Conservation (phyloP, 805 yeast species). For the Komagataella pseudopastoris region DNA sequence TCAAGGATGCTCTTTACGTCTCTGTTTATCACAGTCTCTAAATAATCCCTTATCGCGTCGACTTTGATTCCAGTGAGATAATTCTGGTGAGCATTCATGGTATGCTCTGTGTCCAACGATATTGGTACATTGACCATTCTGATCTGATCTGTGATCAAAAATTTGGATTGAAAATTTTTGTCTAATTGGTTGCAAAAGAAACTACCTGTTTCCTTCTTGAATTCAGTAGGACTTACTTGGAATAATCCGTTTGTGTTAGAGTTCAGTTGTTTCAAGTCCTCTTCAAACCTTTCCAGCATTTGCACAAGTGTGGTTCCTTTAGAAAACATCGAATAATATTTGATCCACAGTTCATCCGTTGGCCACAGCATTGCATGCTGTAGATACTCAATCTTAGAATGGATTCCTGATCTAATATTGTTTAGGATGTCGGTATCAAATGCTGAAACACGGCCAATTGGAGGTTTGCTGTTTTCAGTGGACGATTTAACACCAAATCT, state of each 20-base stretch:
- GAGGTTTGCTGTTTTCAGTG: slow-evolving; percentile 3
- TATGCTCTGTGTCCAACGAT: slow-evolving; percentile 16
- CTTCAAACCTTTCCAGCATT: slow-evolving; percentile 34
- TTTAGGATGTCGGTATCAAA: slow-evolving; percentile 27
- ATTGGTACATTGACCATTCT: slow-evolving; percentile 23
- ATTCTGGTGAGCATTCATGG: neutral
- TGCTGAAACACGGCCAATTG: slow-evolving; percentile 41
- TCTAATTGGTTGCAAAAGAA: slow-evolving; percentile 13
- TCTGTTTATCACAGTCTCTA: slow-evolving; percentile 39
- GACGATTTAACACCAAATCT: slow-evolving; percentile 32
- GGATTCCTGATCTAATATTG: slow-evolving; percentile 32
- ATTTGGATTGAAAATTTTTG: slow-evolving; percentile 5
- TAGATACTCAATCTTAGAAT: slow-evolving; percentile 36
- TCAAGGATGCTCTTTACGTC: slow-evolving; percentile 44
- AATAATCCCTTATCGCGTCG: slow-evolving; percentile 32
- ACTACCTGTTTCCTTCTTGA: slow-evolving; percentile 10
- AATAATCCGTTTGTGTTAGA: neutral
- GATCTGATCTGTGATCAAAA: slow-evolving; percentile 18
- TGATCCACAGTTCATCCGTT: slow-evolving; percentile 53
- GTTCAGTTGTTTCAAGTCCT: slow-evolving; percentile 16
- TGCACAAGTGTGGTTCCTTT: slow-evolving; percentile 28
- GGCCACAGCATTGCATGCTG: slow-evolving; percentile 70
- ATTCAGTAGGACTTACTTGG: slow-evolving; percentile 8
- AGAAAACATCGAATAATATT: slow-evolving; percentile 49
- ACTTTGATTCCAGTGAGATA: slow-evolving; percentile 6